Evolutionary conservation across 2,329 filamentous ascomycete species (phyloP).

Genomic region (Exophiala oligosperma): DNA sequence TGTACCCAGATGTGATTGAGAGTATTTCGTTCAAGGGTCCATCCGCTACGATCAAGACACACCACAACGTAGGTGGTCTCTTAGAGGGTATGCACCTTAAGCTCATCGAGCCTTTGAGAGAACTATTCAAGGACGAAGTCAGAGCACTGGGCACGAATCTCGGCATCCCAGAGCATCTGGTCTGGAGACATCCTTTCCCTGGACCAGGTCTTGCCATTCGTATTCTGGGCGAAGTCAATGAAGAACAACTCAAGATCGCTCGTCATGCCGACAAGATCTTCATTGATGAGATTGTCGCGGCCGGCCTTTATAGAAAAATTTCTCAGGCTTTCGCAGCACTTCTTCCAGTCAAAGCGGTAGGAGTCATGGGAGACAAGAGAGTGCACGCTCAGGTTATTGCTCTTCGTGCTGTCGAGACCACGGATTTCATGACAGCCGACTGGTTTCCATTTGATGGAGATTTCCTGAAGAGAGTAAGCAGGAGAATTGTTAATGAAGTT

Average conservation of each 20-base stretch:
- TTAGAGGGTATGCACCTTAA: constrained; percentile 57
- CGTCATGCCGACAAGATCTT: constrained; percentile 48
- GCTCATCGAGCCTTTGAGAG: constrained; percentile 72
- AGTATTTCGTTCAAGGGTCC: constrained; percentile 73
- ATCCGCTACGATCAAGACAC: constrained; percentile 70
- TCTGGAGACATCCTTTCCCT: constrained; percentile 77
- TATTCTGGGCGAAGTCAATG: constrained; percentile 81
- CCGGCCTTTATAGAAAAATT: constrained; percentile 57
- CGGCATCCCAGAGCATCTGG: constrained; percentile 70
- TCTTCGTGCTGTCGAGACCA: constrained; percentile 61
- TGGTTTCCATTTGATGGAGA: constrained; percentile 65
- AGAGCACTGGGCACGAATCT: constrained; percentile 67
- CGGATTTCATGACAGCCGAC: constrained; percentile 75
- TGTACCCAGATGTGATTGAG: constrained; percentile 75
- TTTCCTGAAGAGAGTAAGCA: constrained; percentile 65
- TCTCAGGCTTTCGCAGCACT: constrained; percentile 70
- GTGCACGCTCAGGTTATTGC: constrained; percentile 64
- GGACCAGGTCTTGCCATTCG: constrained; percentile 75
- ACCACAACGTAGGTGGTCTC: constrained; percentile 71
- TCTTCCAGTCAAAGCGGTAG: constrained; percentile 64
- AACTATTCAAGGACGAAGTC: constrained; percentile 84
- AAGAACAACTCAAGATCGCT: constrained; percentile 74
- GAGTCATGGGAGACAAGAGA: constrained; percentile 69
- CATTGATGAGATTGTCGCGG: constrained; percentile 46
- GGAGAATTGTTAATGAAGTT: constrained; percentile 73